Conservation (phyloP, 1,284 basidiomycete genomes). For the Cystobasidium slooffiae region DNA sequence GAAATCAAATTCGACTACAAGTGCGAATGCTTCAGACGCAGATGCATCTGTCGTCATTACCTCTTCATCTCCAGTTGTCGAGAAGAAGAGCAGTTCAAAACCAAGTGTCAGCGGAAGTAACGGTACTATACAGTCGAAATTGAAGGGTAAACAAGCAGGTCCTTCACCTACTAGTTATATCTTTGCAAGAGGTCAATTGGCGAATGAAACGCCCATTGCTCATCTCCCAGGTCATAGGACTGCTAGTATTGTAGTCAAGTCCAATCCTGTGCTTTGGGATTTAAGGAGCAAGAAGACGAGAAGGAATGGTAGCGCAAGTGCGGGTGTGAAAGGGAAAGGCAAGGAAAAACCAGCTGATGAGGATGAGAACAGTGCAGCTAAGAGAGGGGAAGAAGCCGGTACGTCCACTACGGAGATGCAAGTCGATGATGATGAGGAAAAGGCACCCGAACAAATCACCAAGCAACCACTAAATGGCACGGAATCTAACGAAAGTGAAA, state of each 20-base stretch:
- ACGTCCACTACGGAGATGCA: not conserved
- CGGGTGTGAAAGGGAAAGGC: slow-evolving; percentile 56
- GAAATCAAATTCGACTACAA: not conserved
- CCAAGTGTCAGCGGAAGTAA: slow-evolving; percentile 62
- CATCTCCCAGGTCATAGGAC: slow-evolving; percentile 96
- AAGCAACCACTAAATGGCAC: not conserved
- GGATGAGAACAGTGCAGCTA: not conserved
- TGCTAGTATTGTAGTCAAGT: slow-evolving; percentile 87
- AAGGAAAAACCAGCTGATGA: slow-evolving; percentile 6
- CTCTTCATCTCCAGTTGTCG: slow-evolving; percentile 26
- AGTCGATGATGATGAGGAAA: slow-evolving; percentile 20
- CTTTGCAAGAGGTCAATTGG: slow-evolving; percentile 85
- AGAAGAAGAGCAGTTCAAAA: slow-evolving; percentile 55
- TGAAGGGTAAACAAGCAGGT: slow-evolving; percentile 50
- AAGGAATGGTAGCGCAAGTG: slow-evolving; percentile 5
- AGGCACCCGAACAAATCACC: not conserved
- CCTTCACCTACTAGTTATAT: slow-evolving; percentile 80
- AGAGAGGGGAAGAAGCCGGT: not conserved
- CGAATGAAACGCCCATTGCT: slow-evolving; percentile 73
- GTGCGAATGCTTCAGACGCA: not conserved
- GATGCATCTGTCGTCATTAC: slow-evolving; percentile 21
- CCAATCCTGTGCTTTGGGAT: slow-evolving; percentile 91
- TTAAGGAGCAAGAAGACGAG: slow-evolving; percentile 64
- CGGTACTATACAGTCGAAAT: slow-evolving; percentile 38
- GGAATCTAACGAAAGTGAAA: not conserved